These are phyloP conservation scores for Rhizophagus clarus DNA, from an alignment of 192 early-diverging fungal species.

Conservation along the genomic window DNA sequence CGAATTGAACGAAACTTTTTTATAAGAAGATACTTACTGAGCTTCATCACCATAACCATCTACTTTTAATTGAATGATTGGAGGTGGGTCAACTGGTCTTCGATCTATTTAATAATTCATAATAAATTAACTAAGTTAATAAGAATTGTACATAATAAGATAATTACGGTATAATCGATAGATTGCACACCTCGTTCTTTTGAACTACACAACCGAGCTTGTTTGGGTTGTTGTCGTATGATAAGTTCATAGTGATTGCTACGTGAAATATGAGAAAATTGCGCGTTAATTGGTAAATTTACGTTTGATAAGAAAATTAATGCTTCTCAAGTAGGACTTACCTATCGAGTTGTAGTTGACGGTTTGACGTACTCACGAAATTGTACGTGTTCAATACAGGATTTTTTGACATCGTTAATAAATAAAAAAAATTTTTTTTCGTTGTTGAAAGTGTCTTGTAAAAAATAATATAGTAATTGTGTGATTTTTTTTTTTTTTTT, in stretches of 20 bases:
- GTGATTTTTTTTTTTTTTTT: neutral
- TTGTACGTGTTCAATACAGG: slow-evolving; percentile 30
- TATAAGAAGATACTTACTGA: slow-evolving; percentile 34
- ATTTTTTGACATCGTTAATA: slow-evolving; percentile 22
- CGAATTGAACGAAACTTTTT: neutral
- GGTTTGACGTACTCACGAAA: slow-evolving; percentile 23
- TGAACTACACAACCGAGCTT: slow-evolving; percentile 86
- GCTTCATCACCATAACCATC: slow-evolving; percentile 37
- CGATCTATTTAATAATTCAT: slow-evolving; percentile 57
- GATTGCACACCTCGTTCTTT: slow-evolving; percentile 76
- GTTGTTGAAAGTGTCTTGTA: neutral
- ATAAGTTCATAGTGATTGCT: slow-evolving; percentile 54
- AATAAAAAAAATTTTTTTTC: neutral
- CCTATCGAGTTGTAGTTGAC: slow-evolving; percentile 19
- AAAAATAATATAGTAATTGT: neutral
- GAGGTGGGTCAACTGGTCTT: slow-evolving; percentile 78
- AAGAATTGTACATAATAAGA: too few species aligned
- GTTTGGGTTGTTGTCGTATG: slow-evolving; percentile 82
- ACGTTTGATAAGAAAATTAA: neutral
- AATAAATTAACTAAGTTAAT: slow-evolving; percentile 1
- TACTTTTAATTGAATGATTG: slow-evolving; percentile 62
- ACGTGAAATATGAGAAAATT: neutral
- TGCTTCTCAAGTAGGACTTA: neutral
- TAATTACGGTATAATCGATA: neutral
- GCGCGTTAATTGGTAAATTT: neutral